phyloP scores from a whole-genome alignment of 805 yeast genomes.

The Wickerhamomyces pijperi region DNA sequence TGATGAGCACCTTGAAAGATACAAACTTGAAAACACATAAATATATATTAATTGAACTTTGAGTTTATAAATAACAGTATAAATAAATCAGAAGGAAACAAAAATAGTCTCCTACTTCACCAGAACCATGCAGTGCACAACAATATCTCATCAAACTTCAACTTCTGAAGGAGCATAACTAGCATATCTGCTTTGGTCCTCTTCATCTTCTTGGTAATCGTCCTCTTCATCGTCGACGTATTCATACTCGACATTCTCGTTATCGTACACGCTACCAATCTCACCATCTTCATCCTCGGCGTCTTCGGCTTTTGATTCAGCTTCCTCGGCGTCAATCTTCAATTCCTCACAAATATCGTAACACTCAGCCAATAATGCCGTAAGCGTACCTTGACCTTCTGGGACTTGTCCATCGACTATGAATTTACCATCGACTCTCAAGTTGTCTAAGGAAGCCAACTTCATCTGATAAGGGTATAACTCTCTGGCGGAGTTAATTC shows the following conservation, averaged over 20 bases:
- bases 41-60: too few relatives aligned
- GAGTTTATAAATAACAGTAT: too few relatives aligned
- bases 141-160: slow-evolving; percentile 6
- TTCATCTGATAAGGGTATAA: slow-evolving; percentile 94
- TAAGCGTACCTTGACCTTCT: slow-evolving; percentile 96
- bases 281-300: slow-evolving; percentile 16
- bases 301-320: slow-evolving; percentile 7
- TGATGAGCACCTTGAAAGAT: too few relatives aligned
- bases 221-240: slow-evolving; percentile 18
- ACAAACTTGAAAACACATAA: too few relatives aligned
- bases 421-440: slow-evolving; percentile 86
- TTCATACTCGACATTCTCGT: slow-evolving; percentile 6
- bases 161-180: slow-evolving; percentile 17
- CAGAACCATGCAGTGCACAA: too few relatives aligned
- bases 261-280: slow-evolving; percentile 18
- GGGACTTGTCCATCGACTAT: slow-evolving; percentile 83
- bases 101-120: too few relatives aligned
- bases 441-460: slow-evolving; percentile 77
- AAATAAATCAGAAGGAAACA: too few relatives aligned
- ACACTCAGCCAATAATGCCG: slow-evolving; percentile 84
- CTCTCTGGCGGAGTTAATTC: slow-evolving; percentile 78
- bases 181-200: slow-evolving; percentile 16
- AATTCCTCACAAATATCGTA: slow-evolving; percentile 89
- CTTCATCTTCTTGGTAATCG: slow-evolving; percentile 22
- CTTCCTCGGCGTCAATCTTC: slow-evolving; percentile 70